Evolutionary conservation across 2,329 filamentous ascomycete genomes (phyloP), one percentile per base, ranked within the genome.

Genomic region (Nothophaeocryptopus gaeumannii): DNA sequence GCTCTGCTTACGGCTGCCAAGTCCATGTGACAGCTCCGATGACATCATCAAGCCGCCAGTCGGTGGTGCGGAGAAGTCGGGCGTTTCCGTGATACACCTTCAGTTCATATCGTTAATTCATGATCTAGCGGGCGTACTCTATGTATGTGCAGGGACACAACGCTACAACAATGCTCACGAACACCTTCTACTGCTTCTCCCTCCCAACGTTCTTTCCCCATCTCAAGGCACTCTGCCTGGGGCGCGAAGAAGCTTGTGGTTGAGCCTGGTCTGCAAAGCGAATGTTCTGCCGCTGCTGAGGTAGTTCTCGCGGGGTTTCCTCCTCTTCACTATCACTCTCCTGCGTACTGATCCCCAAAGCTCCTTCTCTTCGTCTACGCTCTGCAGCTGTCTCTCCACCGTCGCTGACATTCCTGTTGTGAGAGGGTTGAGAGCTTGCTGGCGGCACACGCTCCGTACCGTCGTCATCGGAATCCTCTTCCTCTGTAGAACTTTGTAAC

Each of bases 321-420:
- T 63, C 57, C 11, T 81, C 82, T 31, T 84, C 77, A 48, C 75
- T 80, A 47, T 76, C 75, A 39, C 74, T 76, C 13, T 66, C 68
- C 7, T 62, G 53, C 9, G 67, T 64, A 12, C 72, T 70, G 53
- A 86, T 74, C 8, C 87, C 86, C 1, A 92, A 72, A 1, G 88
- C 88, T 1, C 86, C 86, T 60, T 89, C 82, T 60, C 88, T 80
- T 45, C 88, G 76, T 35, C 86, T 78, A 49, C 85, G 77, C 68
- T 92, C 88, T 0, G 87, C 88, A 0, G 86, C 84, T 0, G 86
- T 90, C 70, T 91, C 88, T 31, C 72, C 75, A 31, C 74, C 74
- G 1, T 78, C 76, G 51, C 65, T 64, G 13, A 55, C 44, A 16
- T 56, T 50, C 3, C 58, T 54, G 31, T 59, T 49, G 8, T 53